Evolutionary conservation across 2,329 filamentous ascomycete genomes (phyloP).

Genomic region (Orbilia brochopaga): DNA sequence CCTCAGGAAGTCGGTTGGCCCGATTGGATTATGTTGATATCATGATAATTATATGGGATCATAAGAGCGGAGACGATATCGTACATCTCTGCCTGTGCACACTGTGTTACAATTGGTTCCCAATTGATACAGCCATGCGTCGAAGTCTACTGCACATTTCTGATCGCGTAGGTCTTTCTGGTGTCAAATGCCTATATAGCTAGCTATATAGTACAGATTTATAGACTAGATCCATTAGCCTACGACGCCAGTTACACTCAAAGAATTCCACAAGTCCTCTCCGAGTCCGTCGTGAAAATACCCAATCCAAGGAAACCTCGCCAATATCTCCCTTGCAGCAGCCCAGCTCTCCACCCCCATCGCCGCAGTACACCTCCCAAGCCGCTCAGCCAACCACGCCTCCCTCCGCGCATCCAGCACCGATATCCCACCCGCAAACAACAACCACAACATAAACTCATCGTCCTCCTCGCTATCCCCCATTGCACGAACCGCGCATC

Average conservation of each 20-base stretch:
- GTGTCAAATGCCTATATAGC: too few relatives aligned
- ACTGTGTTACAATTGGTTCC: not conserved
- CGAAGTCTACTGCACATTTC: too few relatives aligned
- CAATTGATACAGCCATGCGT: too few relatives aligned
- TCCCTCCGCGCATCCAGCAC: constrained; percentile 8
- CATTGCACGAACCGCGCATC: not conserved
- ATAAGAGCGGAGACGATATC: too few relatives aligned
- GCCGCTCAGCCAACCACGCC: constrained; percentile 8
- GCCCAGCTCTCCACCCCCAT: constrained; percentile 24
- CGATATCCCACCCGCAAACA: constrained; percentile 25
- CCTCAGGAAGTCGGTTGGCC: too few relatives aligned
- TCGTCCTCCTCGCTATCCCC: not conserved
- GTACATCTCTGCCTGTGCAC: too few relatives aligned
- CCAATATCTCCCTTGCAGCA: not conserved
- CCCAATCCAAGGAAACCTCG: constrained; percentile 30
- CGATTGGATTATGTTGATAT: too few relatives aligned
- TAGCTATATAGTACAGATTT: too few relatives aligned
- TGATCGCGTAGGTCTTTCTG: too few relatives aligned
- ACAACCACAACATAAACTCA: constrained; percentile 21
- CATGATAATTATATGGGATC: too few relatives aligned
- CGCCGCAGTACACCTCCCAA: not conserved
- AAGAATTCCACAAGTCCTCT: constrained; percentile 12
- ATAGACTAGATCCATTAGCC: too few relatives aligned
- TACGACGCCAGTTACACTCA: not conserved
- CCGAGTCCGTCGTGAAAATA: constrained; percentile 32